Evolutionary conservation across 176 grass and related monocot genomes (phyloP), one percentile per base, ranked within the genome.

Genomic region (Coix lacrymajobi): DNA sequence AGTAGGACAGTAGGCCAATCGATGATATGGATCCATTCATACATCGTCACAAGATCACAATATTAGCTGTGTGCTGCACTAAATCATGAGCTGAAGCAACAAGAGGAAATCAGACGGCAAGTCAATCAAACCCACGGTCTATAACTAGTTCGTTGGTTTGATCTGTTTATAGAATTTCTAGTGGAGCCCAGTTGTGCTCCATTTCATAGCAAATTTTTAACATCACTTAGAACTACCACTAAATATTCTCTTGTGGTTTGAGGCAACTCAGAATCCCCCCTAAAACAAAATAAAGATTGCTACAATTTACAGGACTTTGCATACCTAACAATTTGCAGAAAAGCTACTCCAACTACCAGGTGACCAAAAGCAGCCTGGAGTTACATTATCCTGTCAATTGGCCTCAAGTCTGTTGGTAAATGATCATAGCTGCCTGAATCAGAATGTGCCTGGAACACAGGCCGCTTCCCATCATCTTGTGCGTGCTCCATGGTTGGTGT

Each of bases 401-500:
- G 96, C 66, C 89, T 98, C 46, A 98, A 34, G 41, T 98, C 96
- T 45, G 75, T 70, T 24, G 96, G 96, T 61, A 98, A 66, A 75
- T 90, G 76, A 28, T 98, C 92, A 19, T 91, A 98, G 41, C 95
- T 98, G 68, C 90, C 95, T 2, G 88, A 93, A 38, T 98, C 88
- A 31, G 93, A 77, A 7, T 95, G 87, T 28, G 82, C 84, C 58
- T 93, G 88, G 82, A 93, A 98, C 90, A 98, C 84, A 4, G 92
- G 92, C 75, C 84, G 85, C 87, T 98, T 79, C 57, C 96, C 82
- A 24, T 80, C 28, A 6, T 79, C 96, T 32, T 83, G 84, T 64
- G 92, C 95, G 72, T 95, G 92, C 76, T 95, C 90, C 87, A 91
- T 98, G 82, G 43, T 95, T 17, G 90, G 90, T 30, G 96, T 91